These are phyloP conservation scores for Talaromyces sp. DNA, from an alignment of 2,329 filamentous ascomycete genomes.

Conservation along the genomic window DNA sequence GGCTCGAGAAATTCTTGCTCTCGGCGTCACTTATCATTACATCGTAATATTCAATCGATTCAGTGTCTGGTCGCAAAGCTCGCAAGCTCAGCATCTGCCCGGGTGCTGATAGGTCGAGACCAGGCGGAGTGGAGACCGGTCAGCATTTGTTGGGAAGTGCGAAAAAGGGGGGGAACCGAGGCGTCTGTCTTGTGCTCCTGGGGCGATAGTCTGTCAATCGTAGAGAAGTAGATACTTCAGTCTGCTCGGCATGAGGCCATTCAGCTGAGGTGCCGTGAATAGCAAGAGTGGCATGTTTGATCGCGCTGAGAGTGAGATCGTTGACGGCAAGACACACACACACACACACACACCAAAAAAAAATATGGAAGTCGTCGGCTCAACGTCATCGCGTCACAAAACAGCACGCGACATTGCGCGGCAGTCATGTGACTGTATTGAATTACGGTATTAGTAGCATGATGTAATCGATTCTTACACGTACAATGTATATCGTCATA, in stretches of 20 bases:
- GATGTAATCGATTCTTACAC: too few relatives aligned
- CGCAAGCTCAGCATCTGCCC: not conserved
- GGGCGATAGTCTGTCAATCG: not conserved
- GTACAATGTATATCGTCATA: not conserved
- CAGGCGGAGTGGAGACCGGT: not conserved
- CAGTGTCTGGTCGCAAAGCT: not conserved
- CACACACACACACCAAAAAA: not conserved
- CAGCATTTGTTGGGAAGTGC: slow-evolving; percentile 19
- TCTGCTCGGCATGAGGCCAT: not conserved
- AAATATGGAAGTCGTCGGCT: not conserved
- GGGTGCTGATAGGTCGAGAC: slow-evolving; percentile 8
- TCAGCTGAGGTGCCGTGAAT: not conserved
- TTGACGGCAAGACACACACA: not conserved
- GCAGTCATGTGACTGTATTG: slow-evolving; percentile 8
- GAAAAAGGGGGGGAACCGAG: slow-evolving; percentile 14
- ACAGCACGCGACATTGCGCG: slow-evolving; percentile 18
- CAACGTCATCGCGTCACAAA: not conserved
- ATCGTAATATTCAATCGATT: slow-evolving; percentile 1
- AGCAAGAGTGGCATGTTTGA: not conserved
- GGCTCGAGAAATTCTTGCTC: not conserved
- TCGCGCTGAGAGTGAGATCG: not conserved
- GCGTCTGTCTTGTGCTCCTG: not conserved
- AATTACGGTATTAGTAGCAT: not conserved
- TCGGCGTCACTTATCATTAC: not conserved
- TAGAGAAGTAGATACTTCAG: not conserved